Base-by-base conservation (phyloP, 2,329 filamentous ascomycete species). In the Curvularia spicifera region DNA sequence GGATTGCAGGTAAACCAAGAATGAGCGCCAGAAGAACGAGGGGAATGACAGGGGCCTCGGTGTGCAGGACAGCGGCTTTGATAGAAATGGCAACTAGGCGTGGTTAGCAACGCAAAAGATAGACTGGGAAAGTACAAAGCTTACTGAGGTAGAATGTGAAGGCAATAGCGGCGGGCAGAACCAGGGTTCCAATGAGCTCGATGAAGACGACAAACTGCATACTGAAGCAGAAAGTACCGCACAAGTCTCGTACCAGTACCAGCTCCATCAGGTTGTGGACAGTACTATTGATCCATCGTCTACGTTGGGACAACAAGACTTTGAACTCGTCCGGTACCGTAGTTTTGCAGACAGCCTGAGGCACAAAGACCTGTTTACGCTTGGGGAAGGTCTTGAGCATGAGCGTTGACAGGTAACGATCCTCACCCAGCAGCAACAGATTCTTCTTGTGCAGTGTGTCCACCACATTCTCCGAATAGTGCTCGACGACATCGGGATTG, bases 371-470 rank as follows among this genome's bases (percentile, higher is more conserved):
- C 76, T 99, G 95, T 80, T 99, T 99, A 56, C 95, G 90, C 84
- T 99, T 99, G 62, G 95, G 95, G 83, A 99, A 99, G 2, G 95
- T 99, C 76, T 94, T 92, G 66, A 99, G 84, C 96, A 99, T 99
- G 61, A 99, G 88, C 8, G 95, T 99, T 33, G 93, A 96, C 61
- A 99, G 83, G 76, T 96, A 97, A 68, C 93, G 91, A 85, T 97
- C 93, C 80, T 97, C 93, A 71, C 93, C 93, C 2, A 97, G 85
- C 33, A 97, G 84, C 51, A 97, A 85, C 77, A 97, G 78, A 73
- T 97, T 97, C 87, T 97, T 97, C 84, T 95, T 96, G 83, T 99
- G 95, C 66, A 99, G 82, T 18, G 95, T 99, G 76, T 99, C 95
- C 42, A 99, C 95, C 53, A 99, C 93, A 70, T 99, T 99, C 79